Evolutionary conservation across 306 rosid species (phyloP).

Genomic region (Abrus precatorius): DNA sequence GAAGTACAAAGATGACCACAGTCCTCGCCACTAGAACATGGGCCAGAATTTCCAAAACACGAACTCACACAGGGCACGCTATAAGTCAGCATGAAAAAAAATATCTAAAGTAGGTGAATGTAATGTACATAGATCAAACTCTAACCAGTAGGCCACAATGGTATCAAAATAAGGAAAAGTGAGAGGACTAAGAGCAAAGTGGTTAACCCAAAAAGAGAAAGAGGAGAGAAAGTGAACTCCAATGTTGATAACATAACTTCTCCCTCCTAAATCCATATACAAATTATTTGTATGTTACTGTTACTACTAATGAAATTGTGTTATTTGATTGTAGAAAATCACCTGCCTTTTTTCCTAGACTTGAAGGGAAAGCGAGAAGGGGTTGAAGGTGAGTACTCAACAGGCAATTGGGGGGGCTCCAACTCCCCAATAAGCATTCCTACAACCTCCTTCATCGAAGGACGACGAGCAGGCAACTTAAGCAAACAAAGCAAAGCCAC

Average conservation of each 20-base stretch:
- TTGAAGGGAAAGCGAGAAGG: slow-evolving; percentile 75
- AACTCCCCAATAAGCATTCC: slow-evolving; percentile 79
- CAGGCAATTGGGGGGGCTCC: slow-evolving; percentile 78
- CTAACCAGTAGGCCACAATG: slow-evolving; percentile 45
- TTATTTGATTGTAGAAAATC: slow-evolving; percentile 47
- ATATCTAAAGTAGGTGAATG: slow-evolving; percentile 45
- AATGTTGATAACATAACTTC: slow-evolving; percentile 28
- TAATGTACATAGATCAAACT: slow-evolving; percentile 42
- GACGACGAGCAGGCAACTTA: slow-evolving; percentile 80
- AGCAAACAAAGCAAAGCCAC: slow-evolving; percentile 88
- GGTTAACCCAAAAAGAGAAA: slow-evolving; percentile 4
- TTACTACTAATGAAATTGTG: slow-evolving; percentile 20
- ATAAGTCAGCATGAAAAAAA: slow-evolving; percentile 53
- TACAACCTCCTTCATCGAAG: slow-evolving; percentile 85
- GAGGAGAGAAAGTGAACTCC: slow-evolving; percentile 10
- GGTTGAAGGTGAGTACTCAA: slow-evolving; percentile 78
- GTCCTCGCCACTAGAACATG: slow-evolving; percentile 35
- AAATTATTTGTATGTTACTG: slow-evolving; percentile 33
- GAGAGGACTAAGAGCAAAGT: slow-evolving; percentile 25
- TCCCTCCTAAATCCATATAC: slow-evolving; percentile 46
- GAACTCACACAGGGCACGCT: slow-evolving; percentile 49
- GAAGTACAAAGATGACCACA: slow-evolving; percentile 34
- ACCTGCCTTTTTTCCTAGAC: slow-evolving; percentile 63
- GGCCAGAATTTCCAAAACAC: slow-evolving; percentile 50
- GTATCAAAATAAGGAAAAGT: slow-evolving; percentile 37